A percentile compares a stretch with the other conserved stretches of the same genome.
phyloP scores from a whole-genome alignment of 768 basidiomycete genomes.

The Exsudoporus frostii region DNA sequence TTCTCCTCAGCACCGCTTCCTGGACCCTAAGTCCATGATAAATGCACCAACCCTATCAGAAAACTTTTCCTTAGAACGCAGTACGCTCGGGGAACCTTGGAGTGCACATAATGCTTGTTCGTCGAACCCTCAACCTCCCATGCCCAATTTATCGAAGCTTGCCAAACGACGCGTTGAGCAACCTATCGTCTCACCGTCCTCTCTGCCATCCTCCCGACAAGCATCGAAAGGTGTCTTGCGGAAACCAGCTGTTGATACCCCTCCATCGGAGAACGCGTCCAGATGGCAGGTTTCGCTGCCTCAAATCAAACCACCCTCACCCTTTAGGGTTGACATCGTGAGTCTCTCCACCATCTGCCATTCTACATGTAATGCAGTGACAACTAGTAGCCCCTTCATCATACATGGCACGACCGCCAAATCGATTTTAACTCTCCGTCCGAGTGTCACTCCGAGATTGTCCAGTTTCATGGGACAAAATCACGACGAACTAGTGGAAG shows the following conservation, averaged over 20 bases:
- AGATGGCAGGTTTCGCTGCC: constrained; percentile 16
- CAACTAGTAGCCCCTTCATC: constrained; percentile 27
- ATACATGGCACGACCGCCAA: constrained; percentile 28
- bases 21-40: not conserved
- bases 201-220: not conserved
- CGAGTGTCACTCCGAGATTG: not conserved
- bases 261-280: not conserved
- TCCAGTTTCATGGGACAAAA: not conserved
- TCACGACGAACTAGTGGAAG: constrained; percentile 9
- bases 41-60: not conserved
- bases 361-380: constrained; percentile 10
- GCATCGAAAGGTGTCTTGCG: not conserved
- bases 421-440: constrained; percentile 13
- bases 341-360: constrained; percentile 1
- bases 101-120: not conserved
- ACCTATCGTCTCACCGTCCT: not conserved
- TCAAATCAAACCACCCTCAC: constrained; percentile 23
- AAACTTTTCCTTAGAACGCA: not conserved
- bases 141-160: constrained; percentile 1
- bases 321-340: constrained; percentile 27
- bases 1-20: not conserved
- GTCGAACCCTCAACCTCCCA: not conserved
- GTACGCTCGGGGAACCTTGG: not conserved
- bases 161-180: constrained; percentile 3
- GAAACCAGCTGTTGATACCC: constrained; percentile 4